Evolutionary conservation across 2,329 filamentous ascomycete genomes (phyloP).

Genomic region (Fragosphaeria purpurea): DNA sequence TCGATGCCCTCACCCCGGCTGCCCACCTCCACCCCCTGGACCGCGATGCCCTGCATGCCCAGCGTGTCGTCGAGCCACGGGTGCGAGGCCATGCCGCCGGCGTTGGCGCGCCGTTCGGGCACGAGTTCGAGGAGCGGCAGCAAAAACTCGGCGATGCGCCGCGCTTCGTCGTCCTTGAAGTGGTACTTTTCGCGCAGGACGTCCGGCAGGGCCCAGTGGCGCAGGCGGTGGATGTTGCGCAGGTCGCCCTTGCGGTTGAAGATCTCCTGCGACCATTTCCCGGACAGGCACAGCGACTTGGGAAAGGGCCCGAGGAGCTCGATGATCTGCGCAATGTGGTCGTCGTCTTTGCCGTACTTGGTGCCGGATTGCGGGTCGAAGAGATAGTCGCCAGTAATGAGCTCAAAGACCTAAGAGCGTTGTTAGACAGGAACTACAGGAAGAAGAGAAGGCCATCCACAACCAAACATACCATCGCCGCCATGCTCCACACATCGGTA

Average conservation of each 20-base stretch:
- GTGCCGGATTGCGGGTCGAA: conserved; percentile 98
- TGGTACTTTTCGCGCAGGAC: conserved; percentile 96
- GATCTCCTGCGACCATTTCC: conserved; percentile 97
- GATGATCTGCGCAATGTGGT: conserved; percentile 98
- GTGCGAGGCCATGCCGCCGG: conserved; percentile 87
- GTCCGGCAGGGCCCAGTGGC: conserved; percentile 90
- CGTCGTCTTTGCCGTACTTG: conserved; percentile 98
- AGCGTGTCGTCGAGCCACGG: conserved; percentile 73
- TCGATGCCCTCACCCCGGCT: conserved; percentile 86
- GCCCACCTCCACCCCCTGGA: conserved; percentile 66
- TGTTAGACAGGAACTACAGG: not conserved
- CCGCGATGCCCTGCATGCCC: conserved; percentile 73
- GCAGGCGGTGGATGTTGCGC: conserved; percentile 90
- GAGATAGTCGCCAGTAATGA: conserved; percentile 96
- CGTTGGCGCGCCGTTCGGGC: conserved; percentile 84
- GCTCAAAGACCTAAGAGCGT: conserved; percentile 68
- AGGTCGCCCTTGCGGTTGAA: conserved; percentile 97
- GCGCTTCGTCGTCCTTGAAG: conserved; percentile 72
- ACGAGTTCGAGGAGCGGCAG: conserved; percentile 83
- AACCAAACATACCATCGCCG: conserved; percentile 68
- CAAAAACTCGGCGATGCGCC: conserved; percentile 70
- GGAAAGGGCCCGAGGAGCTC: conserved; percentile 91
- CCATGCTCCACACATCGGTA: conserved; percentile 99
- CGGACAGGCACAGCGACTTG: conserved; percentile 79
- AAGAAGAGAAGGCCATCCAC: not conserved